A percentile compares a stretch with the other conserved stretches of the same genome.
Evolutionary conservation across 257 asterid species (phyloP).

Genomic region (Solanum peruvianum): DNA sequence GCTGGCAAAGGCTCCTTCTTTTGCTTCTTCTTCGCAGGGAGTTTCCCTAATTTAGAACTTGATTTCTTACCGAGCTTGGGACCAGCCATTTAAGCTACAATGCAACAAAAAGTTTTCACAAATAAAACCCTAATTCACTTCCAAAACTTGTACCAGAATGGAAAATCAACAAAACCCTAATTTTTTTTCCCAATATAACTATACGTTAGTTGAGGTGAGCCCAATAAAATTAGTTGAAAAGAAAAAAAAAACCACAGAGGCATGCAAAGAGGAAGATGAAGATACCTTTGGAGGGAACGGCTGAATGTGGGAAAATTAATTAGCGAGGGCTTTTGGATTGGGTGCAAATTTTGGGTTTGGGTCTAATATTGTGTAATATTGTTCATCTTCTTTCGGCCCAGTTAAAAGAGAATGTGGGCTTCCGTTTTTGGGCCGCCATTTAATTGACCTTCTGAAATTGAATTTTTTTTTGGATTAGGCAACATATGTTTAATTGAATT

Average conservation of each 20-base stretch:
- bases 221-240: neutral
- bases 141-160: neutral
- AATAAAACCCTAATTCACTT: neutral
- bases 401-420: neutral
- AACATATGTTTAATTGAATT: neutral
- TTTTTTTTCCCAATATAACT: neutral
- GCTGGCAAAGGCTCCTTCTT: conserved; percentile 19
- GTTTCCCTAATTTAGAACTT: conserved; percentile 11
- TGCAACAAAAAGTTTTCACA: neutral
- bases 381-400: neutral
- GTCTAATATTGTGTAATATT: neutral
- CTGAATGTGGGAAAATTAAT: neutral
- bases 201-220: neutral
- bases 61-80: conserved; percentile 22
- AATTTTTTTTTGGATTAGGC: neutral
- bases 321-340: neutral
- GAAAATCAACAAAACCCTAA: neutral
- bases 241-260: neutral
- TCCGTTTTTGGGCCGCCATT: neutral
- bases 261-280: neutral
- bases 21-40: conserved; percentile 53
- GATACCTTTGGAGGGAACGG: neutral
- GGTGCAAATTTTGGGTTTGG: neutral
- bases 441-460: too few species aligned
- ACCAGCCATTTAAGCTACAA: conserved; percentile 47